phyloP scores from a whole-genome alignment of 805 yeast species.

The Metschnikowia colocasiae region DNA sequence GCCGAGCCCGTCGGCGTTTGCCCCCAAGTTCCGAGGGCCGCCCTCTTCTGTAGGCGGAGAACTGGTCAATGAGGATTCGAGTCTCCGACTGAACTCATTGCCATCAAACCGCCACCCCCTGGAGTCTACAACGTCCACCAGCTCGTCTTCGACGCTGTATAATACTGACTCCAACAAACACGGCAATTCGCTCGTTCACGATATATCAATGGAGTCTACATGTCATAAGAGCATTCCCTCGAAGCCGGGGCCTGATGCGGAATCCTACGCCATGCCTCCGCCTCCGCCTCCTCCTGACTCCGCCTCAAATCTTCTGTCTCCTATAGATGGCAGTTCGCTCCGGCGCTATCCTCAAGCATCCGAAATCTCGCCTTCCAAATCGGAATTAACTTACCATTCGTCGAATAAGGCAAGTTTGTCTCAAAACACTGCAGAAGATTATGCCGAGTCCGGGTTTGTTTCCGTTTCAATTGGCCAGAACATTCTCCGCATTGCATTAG shows the following conservation, averaged over 20 bases:
- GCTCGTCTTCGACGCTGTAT: background rate
- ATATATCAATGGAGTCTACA: background rate
- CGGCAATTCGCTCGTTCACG: background rate
- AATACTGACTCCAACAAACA: background rate
- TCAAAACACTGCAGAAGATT: background rate
- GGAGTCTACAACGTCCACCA: slow-evolving; percentile 1
- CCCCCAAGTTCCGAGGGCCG: background rate
- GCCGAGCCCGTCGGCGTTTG: background rate
- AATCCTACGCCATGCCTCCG: slow-evolving; percentile 1
- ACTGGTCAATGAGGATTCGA: background rate
- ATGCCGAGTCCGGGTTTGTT: slow-evolving; percentile 16
- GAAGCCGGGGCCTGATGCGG: background rate
- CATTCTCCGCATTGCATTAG: slow-evolving; percentile 28
- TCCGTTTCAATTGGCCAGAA: slow-evolving; percentile 36
- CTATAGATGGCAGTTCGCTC: background rate
- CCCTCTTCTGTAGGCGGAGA: slow-evolving; percentile 1
- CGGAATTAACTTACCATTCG: slow-evolving; percentile 3
- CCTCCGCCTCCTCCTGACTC: slow-evolving; percentile 4
- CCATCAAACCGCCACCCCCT: background rate
- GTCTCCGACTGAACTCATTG: background rate
- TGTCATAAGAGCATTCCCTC: background rate
- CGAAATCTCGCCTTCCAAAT: background rate
- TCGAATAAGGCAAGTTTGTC: slow-evolving; percentile 1
- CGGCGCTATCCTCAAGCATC: background rate
- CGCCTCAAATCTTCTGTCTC: background rate